Conservation (phyloP, 140 eudicot species). For the Stevia rebaudiana region DNA sequence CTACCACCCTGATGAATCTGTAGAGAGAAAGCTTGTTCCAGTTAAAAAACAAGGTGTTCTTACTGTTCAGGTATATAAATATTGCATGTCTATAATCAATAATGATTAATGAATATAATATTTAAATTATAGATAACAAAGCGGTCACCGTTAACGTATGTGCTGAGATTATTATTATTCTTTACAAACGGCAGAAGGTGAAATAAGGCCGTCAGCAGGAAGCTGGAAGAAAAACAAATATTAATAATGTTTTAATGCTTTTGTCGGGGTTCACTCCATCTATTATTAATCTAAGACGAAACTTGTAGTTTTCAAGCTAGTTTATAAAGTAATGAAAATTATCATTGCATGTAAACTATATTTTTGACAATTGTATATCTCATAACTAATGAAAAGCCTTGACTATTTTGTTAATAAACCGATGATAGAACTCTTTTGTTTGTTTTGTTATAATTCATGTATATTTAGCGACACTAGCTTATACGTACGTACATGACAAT, state of each 20-base stretch:
- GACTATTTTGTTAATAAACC: neutral
- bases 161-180: neutral
- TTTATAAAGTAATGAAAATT: no score
- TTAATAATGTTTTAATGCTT: neutral
- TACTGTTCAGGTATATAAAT: slow-evolving; percentile 43
- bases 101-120: no score
- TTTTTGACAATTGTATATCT: neutral
- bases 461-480: no score
- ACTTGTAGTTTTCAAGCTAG: neutral
- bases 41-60: slow-evolving; percentile 44
- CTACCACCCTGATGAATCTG: slow-evolving; percentile 39
- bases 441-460: neutral
- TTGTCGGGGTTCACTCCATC: neutral
- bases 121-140: neutral
- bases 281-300: neutral
- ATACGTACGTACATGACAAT: no score
- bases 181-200: neutral
- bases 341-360: no score
- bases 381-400: neutral
- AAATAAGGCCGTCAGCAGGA: neutral
- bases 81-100: neutral
- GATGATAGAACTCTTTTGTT: neutral
- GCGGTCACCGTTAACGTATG: neutral
- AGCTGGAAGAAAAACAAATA: neutral
- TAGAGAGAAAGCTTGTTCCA: slow-evolving; percentile 54